Percentiles rank a stretch among this genome's conserved stretches.
These are phyloP conservation scores for Paspalum vaginatum DNA, from an alignment of 176 grass and related monocot genomes.

Conservation along the genomic window DNA sequence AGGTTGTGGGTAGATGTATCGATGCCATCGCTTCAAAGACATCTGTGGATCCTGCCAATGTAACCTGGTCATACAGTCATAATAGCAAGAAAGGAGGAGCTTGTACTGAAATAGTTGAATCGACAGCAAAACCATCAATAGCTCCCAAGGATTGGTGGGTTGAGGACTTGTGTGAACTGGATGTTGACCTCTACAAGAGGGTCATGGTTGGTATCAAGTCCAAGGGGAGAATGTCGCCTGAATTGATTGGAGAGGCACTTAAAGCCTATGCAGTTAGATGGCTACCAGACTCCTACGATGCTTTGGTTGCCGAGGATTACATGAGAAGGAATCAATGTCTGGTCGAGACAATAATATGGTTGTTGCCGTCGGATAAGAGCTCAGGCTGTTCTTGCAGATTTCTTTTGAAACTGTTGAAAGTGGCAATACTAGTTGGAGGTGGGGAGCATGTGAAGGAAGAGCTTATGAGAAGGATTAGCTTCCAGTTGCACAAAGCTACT, in stretches of 20 bases:
- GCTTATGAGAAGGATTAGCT: conserved; percentile 69
- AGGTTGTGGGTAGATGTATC: conserved; percentile 85
- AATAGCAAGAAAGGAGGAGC: conserved; percentile 63
- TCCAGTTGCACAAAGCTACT: conserved; percentile 84
- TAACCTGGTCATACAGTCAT: conserved; percentile 84
- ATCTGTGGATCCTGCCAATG: conserved; percentile 80
- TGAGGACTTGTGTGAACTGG: conserved; percentile 89
- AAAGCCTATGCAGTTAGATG: conserved; percentile 88
- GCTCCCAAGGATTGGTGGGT: conserved; percentile 95
- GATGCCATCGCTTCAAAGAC: conserved; percentile 92
- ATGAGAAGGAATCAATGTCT: conserved; percentile 78
- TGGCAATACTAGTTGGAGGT: conserved; percentile 78
- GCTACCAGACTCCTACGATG: conserved; percentile 88
- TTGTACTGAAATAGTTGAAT: conserved; percentile 66
- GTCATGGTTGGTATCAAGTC: conserved; percentile 93
- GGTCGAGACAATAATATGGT: conserved; percentile 88
- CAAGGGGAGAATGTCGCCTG: conserved; percentile 89
- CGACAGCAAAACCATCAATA: conserved; percentile 38
- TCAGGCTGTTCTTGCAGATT: conserved; percentile 94
- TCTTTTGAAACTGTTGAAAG: conserved; percentile 92
- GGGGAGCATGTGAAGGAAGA: conserved; percentile 79
- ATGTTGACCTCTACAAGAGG: conserved; percentile 96
- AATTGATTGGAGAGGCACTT: conserved; percentile 86
- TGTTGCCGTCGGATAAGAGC: conserved; percentile 88
- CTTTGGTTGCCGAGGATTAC: conserved; percentile 83